Evolutionary conservation across 2,329 filamentous ascomycete genomes (phyloP).

Genomic region (Fusarium sp.): DNA sequence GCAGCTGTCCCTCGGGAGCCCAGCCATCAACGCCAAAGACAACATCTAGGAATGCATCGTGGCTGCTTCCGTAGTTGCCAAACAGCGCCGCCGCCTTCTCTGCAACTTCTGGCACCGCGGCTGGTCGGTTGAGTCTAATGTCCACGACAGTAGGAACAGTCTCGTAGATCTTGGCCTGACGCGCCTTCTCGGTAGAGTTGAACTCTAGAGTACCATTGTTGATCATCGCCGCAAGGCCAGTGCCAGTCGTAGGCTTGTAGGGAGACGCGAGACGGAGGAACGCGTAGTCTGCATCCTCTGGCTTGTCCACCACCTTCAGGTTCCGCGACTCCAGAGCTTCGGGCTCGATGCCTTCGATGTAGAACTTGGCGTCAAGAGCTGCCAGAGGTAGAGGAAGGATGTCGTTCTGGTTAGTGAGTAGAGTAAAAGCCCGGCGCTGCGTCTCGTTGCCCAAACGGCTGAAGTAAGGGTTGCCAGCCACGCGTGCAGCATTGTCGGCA

Average conservation of each 20-base stretch:
- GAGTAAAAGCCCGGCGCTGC: slow-evolving; percentile 45
- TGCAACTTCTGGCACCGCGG: slow-evolving; percentile 56
- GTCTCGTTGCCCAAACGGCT: slow-evolving; percentile 42
- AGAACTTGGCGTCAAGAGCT: slow-evolving; percentile 35
- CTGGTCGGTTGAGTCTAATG: slow-evolving; percentile 57
- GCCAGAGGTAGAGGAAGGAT: slow-evolving; percentile 37
- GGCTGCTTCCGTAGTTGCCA: slow-evolving; percentile 55
- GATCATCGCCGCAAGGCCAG: slow-evolving; percentile 53
- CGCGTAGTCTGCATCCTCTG: slow-evolving; percentile 56
- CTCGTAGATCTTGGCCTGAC: slow-evolving; percentile 50
- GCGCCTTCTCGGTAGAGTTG: slow-evolving; percentile 44
- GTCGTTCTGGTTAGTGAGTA: slow-evolving; percentile 43
- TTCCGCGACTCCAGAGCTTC: slow-evolving; percentile 35
- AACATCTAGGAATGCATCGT: slow-evolving; percentile 59
- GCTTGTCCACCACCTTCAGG: slow-evolving; percentile 51
- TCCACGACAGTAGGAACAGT: slow-evolving; percentile 58
- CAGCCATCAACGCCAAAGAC: slow-evolving; percentile 51
- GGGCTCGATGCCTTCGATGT: slow-evolving; percentile 35
- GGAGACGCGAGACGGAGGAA: slow-evolving; percentile 56
- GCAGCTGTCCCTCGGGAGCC: slow-evolving; percentile 51
- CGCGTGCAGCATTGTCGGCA: slow-evolving; percentile 44
- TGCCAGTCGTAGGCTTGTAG: slow-evolving; percentile 49
- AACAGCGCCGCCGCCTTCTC: slow-evolving; percentile 54
- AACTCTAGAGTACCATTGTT: slow-evolving; percentile 58
- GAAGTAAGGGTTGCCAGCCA: slow-evolving; percentile 61